Base-by-base conservation (phyloP, 768 basidiomycete genomes). In the Rubroboletus pulcherrimus region DNA sequence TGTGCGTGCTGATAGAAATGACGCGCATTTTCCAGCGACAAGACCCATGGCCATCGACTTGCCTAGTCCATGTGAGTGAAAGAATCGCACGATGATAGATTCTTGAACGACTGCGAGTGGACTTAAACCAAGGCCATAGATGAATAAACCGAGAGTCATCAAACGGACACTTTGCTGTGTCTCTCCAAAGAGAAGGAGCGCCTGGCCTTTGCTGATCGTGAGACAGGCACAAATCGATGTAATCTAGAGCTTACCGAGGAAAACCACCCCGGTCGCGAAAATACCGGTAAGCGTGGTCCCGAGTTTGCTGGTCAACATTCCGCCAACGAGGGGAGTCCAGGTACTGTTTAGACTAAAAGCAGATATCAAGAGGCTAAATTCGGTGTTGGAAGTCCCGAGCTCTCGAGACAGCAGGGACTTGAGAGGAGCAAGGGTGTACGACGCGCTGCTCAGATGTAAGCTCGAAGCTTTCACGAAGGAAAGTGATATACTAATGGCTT, bases 21-120 rank as follows among this genome's bases (percentile, higher is more conserved):
- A 87, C 0, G 88, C 81, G 10, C 79, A 82, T 69, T 92, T 93
- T 35, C 91, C 91, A 4, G 83, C 86, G 24, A 93, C 79, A 15
- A 93, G 84, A 21, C 91, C 91, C n/a, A 92, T 76, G 0, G 89
- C 89, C 73, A 93, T 82, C 1, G 87, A 87, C 8, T 86, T 75
- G 1, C 87, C 91, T 1, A 92, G 75, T 2, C 87, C 87, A 66
- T 85, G 87, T 0, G 84, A 80, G 58, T 80, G 82, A 75, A 91
- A 92, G 73, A 89, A 89, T 26, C 86, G 85, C 41, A 91, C 86
- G 49, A 93, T 89, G 59, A 91, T 91, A 7, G 86, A 86, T 69
- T 93, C 91, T 73, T 89, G 91, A 1, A 88, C 84, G 7, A 93
- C 91, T 1, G 89, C 84, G 7, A 93, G 74, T 0, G 91, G 91